Evolutionary conservation across 371 early-diverging fungal genomes (phyloP), one percentile per base, ranked within the genome.

Genomic region (Fennellomyces sp.): DNA sequence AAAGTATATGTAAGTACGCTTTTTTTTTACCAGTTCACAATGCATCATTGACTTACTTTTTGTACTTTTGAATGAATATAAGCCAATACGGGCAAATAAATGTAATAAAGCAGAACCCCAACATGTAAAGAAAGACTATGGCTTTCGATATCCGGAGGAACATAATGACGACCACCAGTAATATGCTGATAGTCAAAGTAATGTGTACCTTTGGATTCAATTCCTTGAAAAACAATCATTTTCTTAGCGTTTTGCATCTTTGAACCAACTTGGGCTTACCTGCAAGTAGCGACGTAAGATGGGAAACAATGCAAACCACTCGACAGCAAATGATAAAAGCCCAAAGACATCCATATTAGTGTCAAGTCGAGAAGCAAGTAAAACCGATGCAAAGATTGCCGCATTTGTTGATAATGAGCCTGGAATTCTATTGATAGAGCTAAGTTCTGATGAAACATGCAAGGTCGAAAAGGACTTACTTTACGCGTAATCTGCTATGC

Each of bases 341-440:
- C 92, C 88, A 83, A 94, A 94, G 6, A 98, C 96, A 70, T 93
- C 84, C n/a, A 86, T 57, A 63, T 93, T 92, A 38, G 91, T 88
- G 39, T 82, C 63, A 25, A 97, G 72, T 49, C 95, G 82, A 2
- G 97, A 97, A 0, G 97, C 95, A n/a, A 98, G 73, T 12, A 98
- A 75, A 0, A 97, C 96, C 7, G 95, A 93, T 0, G 95, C 97
- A 68, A 97, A 95, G 15, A 98, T 93, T 15, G 95, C 97, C 0
- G 97, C 94, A 72, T 98, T 98, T 21, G 95, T 91, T 5, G 97
- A 93, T 13, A 97, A 73, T 2, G 96, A 92, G 10, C 94, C 97
- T 1, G 97, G 95, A 63, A 94, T 96, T 56, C 94, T 87, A 52
- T 36, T 11, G 10, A 36, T 13, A 21, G 4, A 38, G 2, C 1